Conservation (phyloP, 2,329 filamentous ascomycete species). For the Periconia sp. region DNA sequence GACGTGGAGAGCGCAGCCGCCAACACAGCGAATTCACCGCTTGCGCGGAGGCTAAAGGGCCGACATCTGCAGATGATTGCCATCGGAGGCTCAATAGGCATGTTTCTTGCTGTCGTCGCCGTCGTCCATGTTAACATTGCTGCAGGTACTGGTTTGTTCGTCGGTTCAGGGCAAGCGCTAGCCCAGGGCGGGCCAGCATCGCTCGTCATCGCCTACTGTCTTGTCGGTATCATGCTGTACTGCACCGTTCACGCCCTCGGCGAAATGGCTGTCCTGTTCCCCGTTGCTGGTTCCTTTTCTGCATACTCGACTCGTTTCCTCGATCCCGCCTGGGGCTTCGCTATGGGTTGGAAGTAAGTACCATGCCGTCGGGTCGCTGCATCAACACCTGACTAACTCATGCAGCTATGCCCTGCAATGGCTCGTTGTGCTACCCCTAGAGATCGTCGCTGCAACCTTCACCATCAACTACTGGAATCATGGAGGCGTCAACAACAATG, state of each 20-base stretch:
- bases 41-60: conserved; percentile 65
- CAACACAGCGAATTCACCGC: conserved; percentile 73
- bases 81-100: conserved; percentile 82
- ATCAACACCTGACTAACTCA: conserved; percentile 16
- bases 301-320: conserved; percentile 91
- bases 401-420: conserved; percentile 78
- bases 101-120: conserved; percentile 6
- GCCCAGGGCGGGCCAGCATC: conserved; percentile 46
- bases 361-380: conserved; percentile 13
- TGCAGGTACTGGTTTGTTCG: conserved; percentile 71
- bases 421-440: conserved; percentile 81
- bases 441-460: conserved; percentile 85
- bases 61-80: conserved; percentile 95
- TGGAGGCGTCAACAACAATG: conserved; percentile 53
- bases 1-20: conserved; percentile 67
- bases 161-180: conserved; percentile 66
- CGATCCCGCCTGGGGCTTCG: conserved; percentile 92
- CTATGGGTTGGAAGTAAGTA: conserved; percentile 83
- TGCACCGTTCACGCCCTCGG: conserved; percentile 91
- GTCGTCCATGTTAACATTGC: conserved; percentile 23
- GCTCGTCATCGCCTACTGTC: conserved; percentile 47
- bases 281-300: conserved; percentile 89
- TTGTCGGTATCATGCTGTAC: conserved; percentile 88
- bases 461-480: conserved; percentile 83
- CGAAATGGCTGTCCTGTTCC: conserved; percentile 88